Evolutionary conservation across 2,329 filamentous ascomycete genomes (phyloP).

Genomic region (Sporothrix schenckii): DNA sequence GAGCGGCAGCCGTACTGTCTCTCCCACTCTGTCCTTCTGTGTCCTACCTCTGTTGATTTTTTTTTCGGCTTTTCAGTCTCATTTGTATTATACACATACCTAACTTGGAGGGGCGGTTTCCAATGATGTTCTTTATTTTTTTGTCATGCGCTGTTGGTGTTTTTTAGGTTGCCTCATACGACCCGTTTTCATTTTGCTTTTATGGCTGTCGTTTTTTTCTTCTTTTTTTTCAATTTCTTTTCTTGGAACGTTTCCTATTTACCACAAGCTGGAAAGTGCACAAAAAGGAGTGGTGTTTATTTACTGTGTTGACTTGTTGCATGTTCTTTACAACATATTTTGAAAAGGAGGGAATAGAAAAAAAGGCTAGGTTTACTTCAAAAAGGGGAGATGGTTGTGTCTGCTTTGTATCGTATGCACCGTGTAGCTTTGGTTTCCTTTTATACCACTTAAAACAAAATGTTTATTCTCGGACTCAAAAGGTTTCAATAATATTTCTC

Average conservation of each 20-base stretch:
- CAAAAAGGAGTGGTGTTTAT: not conserved
- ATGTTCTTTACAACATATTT: not conserved
- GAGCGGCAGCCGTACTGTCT: not conserved
- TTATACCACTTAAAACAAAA: not conserved
- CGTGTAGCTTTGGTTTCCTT: not conserved
- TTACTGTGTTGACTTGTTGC: not conserved
- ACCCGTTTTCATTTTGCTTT: conserved; percentile 7
- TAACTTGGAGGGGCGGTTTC: not conserved
- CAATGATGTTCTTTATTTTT: conserved; percentile 5
- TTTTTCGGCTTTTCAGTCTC: conserved; percentile 17
- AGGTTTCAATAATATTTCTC: not conserved
- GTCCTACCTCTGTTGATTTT: not conserved
- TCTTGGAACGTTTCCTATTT: not conserved
- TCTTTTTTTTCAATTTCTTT: not conserved
- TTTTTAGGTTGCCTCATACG: not conserved
- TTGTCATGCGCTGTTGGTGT: not conserved
- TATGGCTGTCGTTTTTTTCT: not conserved
- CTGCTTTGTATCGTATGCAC: not conserved
- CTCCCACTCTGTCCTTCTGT: not conserved
- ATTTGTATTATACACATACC: conserved; percentile 31
- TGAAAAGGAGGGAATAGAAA: conserved; percentile 20
- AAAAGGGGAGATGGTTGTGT: conserved; percentile 21
- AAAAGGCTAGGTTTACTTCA: conserved; percentile 3
- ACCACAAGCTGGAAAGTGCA: not conserved
- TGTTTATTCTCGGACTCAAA: not conserved